Evolutionary conservation across 192 early-diverging fungal species (phyloP).

Genomic region (Backusella australiensis): DNA sequence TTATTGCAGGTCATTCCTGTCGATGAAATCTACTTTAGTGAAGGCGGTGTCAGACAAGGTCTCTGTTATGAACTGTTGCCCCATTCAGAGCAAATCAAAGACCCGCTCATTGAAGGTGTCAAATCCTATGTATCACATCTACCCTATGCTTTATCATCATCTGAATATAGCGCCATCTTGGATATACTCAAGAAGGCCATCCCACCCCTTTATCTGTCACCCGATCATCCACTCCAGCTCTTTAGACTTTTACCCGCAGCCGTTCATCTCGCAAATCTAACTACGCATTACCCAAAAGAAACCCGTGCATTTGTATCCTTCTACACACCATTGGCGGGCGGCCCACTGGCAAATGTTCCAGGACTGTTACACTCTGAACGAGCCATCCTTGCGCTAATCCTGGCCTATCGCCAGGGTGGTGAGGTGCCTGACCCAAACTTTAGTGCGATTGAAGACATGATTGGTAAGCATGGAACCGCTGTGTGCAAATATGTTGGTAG

Average conservation of each 20-base stretch:
- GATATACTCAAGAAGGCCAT: conserved; percentile 20
- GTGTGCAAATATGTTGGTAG: conserved; percentile 49
- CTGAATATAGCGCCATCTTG: conserved; percentile 28
- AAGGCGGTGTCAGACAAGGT: conserved; percentile 60
- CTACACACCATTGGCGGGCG: conserved; percentile 49
- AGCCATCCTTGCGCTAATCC: conserved; percentile 46
- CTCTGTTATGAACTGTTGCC: conserved; percentile 46
- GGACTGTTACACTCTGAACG: conserved; percentile 50
- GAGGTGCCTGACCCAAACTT: conserved; percentile 45
- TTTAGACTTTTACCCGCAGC: conserved; percentile 45
- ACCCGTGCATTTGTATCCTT: conserved; percentile 50
- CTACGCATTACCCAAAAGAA: conserved; percentile 50
- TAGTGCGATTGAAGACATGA: conserved; percentile 37
- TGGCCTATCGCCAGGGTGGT: conserved; percentile 48
- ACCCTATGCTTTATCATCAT: conserved; percentile 21
- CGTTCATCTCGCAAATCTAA: conserved; percentile 46
- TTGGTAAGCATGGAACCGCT: conserved; percentile 34
- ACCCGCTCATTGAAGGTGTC: conserved; percentile 47
- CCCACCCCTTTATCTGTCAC: conserved; percentile 31
- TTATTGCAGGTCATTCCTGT: conserved; percentile 41
- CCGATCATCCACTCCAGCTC: conserved; percentile 20
- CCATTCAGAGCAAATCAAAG: conserved; percentile 36
- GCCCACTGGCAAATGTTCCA: conserved; percentile 47
- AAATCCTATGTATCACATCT: conserved; percentile 34
- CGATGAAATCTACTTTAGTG: conserved; percentile 47